Percentiles rank a stretch among this genome's conserved stretches.
These are phyloP conservation scores for Curvularia spicifera DNA, from an alignment of 2,329 filamentous ascomycete species.

Conservation along the genomic window DNA sequence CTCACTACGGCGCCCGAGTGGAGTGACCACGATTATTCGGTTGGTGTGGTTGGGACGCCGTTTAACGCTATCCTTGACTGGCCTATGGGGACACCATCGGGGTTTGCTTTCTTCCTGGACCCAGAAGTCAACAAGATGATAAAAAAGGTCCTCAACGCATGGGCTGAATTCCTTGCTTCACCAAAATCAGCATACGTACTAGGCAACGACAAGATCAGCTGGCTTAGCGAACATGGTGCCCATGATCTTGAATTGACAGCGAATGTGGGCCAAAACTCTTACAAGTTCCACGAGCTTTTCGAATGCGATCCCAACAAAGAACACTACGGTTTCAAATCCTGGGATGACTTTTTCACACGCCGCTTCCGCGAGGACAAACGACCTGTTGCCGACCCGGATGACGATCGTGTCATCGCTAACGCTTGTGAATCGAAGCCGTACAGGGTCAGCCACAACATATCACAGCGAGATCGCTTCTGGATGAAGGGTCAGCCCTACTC, in stretches of 20 bases:
- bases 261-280: constrained; percentile 24
- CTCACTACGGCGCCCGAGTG: constrained; percentile 52
- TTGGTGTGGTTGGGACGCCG: constrained; percentile 60
- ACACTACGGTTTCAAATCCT: constrained; percentile 68
- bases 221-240: constrained; percentile 51
- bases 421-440: constrained; percentile 69
- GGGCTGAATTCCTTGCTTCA: constrained; percentile 50
- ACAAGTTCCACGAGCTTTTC: constrained; percentile 66
- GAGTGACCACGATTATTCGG: constrained; percentile 47
- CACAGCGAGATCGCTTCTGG: constrained; percentile 69
- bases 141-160: constrained; percentile 59
- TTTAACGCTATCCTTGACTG: constrained; percentile 65
- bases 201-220: constrained; percentile 44
- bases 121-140: constrained; percentile 53
- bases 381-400: constrained; percentile 63
- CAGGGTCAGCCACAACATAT: constrained; percentile 58
- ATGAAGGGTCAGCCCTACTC: constrained; percentile 74
- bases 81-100: constrained; percentile 59
- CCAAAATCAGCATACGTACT: constrained; percentile 50
- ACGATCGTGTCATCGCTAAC: constrained; percentile 65
- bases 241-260: constrained; percentile 40
- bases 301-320: constrained; percentile 62
- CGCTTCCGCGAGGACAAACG: constrained; percentile 61
- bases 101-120: constrained; percentile 58
- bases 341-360: constrained; percentile 75